These are phyloP conservation scores for Fusarium compactum DNA, from an alignment of 2,329 filamentous ascomycete species.

Conservation along the genomic window DNA sequence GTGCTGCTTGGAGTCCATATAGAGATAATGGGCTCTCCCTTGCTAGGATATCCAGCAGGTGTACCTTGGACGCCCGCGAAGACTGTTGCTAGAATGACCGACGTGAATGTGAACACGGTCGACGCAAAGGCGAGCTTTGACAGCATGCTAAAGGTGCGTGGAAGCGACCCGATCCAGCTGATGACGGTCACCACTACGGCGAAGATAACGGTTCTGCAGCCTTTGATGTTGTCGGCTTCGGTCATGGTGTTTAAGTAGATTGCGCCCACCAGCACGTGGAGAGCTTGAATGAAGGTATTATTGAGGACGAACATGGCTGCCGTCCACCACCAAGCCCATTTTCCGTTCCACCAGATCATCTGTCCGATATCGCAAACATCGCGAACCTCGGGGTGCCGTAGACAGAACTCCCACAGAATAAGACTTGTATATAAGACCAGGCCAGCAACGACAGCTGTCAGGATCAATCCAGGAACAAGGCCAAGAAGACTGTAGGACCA, in stretches of 20 bases:
- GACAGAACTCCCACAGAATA: slow-evolving; percentile 81
- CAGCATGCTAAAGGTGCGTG: slow-evolving; percentile 84
- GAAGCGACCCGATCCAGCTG: slow-evolving; percentile 82
- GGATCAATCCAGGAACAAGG: slow-evolving; percentile 83
- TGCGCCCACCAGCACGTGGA: slow-evolving; percentile 85
- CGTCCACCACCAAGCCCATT: slow-evolving; percentile 74
- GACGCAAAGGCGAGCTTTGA: slow-evolving; percentile 82
- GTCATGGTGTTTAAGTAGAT: slow-evolving; percentile 92
- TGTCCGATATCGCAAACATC: slow-evolving; percentile 95
- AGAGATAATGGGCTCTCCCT: slow-evolving; percentile 74
- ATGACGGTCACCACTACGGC: slow-evolving; percentile 78
- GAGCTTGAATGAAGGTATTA: slow-evolving; percentile 87
- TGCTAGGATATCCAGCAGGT: slow-evolving; percentile 72
- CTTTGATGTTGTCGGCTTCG: slow-evolving; percentile 69
- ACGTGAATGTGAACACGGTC: slow-evolving; percentile 88
- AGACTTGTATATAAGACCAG: slow-evolving; percentile 81
- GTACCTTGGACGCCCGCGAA: slow-evolving; percentile 82
- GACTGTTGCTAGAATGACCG: slow-evolving; percentile 84
- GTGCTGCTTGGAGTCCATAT: slow-evolving; percentile 75
- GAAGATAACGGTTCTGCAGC: slow-evolving; percentile 82
- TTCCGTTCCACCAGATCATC: slow-evolving; percentile 87
- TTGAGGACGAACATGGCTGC: slow-evolving; percentile 92
- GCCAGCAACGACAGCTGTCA: slow-evolving; percentile 81
- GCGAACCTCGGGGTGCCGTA: slow-evolving; percentile 87
- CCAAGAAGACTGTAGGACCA: slow-evolving; percentile 91